Conservation (phyloP, 75 land plant species). For the Sequoia sempervirens region DNA sequence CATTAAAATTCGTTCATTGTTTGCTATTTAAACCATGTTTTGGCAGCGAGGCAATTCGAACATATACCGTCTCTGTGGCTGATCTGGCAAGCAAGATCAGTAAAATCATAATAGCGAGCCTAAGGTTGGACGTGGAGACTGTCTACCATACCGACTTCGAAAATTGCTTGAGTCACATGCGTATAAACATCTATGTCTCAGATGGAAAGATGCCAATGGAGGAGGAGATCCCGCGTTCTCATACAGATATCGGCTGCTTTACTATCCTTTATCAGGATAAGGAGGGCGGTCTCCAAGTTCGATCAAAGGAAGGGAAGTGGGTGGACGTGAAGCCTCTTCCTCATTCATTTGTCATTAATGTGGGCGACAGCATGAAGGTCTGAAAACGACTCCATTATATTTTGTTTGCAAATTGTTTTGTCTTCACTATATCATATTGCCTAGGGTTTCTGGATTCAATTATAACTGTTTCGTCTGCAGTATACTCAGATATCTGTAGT, state of each 20-base stretch:
- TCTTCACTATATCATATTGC: too few species aligned
- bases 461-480: too few species aligned
- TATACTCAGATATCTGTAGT: too few species aligned
- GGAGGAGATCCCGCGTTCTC: background rate
- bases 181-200: background rate
- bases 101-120: background rate
- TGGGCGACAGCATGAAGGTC: background rate
- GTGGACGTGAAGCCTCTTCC: background rate
- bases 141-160: background rate
- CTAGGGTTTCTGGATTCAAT: too few species aligned
- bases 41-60: background rate
- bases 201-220: background rate
- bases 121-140: background rate
- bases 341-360: background rate
- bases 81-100: background rate
- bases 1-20: background rate
- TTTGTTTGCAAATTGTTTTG: too few species aligned
- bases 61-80: background rate
- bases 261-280: background rate
- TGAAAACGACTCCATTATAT: background rate
- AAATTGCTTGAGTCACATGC: background rate
- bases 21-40: background rate
- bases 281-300: background rate
- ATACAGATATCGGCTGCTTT: slow-evolving; percentile 7
- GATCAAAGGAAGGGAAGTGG: slow-evolving; percentile 3